Conservation (phyloP, 2,329 filamentous ascomycete species). For the Cladophialophora yegresii region DNA sequence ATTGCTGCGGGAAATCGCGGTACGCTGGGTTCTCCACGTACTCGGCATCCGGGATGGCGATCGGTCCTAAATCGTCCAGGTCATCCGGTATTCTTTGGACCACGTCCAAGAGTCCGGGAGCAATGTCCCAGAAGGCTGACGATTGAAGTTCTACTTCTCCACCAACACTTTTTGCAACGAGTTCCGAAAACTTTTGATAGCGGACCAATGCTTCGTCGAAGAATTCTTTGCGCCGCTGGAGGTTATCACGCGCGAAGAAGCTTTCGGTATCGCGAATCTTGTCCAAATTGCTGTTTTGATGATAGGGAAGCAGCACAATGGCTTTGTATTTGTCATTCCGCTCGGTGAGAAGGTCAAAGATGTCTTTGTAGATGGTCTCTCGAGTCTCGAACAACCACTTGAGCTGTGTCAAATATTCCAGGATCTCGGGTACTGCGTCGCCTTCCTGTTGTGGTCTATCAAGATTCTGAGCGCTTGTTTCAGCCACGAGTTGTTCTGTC, state of each 20-base stretch:
- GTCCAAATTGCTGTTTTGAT: conserved; percentile 69
- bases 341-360: conserved; percentile 81
- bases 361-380: conserved; percentile 80
- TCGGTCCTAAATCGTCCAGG: conserved; percentile 42
- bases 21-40: conserved; percentile 85
- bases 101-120: conserved; percentile 74
- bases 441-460: conserved; percentile 92
- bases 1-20: conserved; percentile 78
- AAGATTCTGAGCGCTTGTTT: conserved; percentile 67
- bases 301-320: conserved; percentile 80
- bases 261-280: conserved; percentile 76
- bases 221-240: conserved; percentile 69
- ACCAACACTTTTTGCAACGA: conserved; percentile 81
- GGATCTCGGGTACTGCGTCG: conserved; percentile 87
- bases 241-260: conserved; percentile 80
- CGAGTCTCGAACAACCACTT: conserved; percentile 97
- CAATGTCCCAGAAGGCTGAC: conserved; percentile 97
- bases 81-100: conserved; percentile 63
- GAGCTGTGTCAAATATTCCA: conserved; percentile 89
- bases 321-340: conserved; percentile 84
- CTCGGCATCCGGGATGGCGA: conserved; percentile 77
- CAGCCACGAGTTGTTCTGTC: conserved; percentile 69
- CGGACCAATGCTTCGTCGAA: conserved; percentile 72
- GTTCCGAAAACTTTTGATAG: conserved; percentile 71
- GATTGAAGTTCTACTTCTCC: conserved; percentile 89